phyloP scores from a whole-genome alignment of 176 grass and related monocot species.

The Musa troglodytarum region DNA sequence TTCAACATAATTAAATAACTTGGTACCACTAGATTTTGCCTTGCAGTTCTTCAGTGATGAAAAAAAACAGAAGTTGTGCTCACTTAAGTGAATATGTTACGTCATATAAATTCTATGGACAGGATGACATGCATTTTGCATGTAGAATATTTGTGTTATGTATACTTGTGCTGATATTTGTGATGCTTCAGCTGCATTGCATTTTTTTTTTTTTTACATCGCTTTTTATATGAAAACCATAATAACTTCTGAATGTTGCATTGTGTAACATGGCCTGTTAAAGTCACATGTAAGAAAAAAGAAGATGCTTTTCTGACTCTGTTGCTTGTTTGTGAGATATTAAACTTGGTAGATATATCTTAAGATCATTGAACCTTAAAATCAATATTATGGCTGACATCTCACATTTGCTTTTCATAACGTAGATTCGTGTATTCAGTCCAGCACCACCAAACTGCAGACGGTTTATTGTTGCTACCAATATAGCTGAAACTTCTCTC shows the following conservation, averaged over 20 bases:
- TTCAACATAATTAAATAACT: too few relatives aligned
- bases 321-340: not conserved
- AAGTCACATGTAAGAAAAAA: not conserved
- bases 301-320: not conserved
- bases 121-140: too few relatives aligned
- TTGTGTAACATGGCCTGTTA: not conserved
- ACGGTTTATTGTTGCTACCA: constrained; percentile 95
- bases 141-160: not conserved
- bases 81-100: too few relatives aligned
- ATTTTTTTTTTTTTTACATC: not conserved
- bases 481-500: constrained; percentile 96
- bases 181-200: not conserved
- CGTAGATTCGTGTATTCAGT: constrained; percentile 74
- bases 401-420: constrained; percentile 22
- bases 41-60: too few relatives aligned
- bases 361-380: not conserved
- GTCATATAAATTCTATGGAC: too few relatives aligned
- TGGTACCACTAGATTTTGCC: too few relatives aligned
- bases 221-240: not conserved
- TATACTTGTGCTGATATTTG: not conserved
- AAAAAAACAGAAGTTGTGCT: too few relatives aligned
- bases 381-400: not conserved
- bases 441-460: constrained; percentile 74
- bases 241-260: not conserved
- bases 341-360: not conserved